Evolutionary conservation across 306 rosid genomes (phyloP), one percentile per base, ranked within the genome.

Genomic region (Pterocarpus macrocarpus): DNA sequence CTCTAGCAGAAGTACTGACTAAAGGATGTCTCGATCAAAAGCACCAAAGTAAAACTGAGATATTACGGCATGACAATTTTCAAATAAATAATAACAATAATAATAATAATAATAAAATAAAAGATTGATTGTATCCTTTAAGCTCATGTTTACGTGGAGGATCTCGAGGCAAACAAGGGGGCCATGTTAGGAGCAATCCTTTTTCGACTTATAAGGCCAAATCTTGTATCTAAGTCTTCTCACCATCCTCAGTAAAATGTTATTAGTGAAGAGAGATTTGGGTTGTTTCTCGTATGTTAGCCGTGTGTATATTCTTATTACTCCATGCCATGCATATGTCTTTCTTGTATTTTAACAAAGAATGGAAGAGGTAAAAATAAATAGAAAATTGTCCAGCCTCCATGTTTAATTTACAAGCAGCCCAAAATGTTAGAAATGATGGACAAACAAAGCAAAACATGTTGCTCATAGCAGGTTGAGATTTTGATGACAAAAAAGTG

Each of bases 11-110:
- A 41, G 47, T 72, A 30, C 71, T 15, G 35, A 62, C 43, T 28
- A 35, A 71, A 47, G 38, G 36, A 79, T 63, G 69, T 64, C 80
- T 70, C 70, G 49, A 55, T 79, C 67, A 67, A 70, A 76, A 81
- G 30, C 38, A 16, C 55, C 28, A n/a, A n/a, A 55, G 17, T 55
- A 45, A 45, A n/a, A 47, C 32, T n/a, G 16, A 6, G 41, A 55
- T 28, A 59, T 43, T 36, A 57, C 5, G 47, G 28, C 61, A 72
- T 63, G 66, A 38, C 64, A 2, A 39, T 81, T 67, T 82, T 16
- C 33, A 71, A 17, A 17, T 1, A 43, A 43, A 43, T 43, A 6
- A 43, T 22, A 22, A 22, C 28, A 22, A 22, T 22, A 22, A 22
- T 22, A 22, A 22, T 22, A 22, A 22, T 22, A 22, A 22, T 22